These are phyloP conservation scores for Chlamydomonas sp. DNA, from an alignment of 139 green algal genomes.

Conservation along the genomic window DNA sequence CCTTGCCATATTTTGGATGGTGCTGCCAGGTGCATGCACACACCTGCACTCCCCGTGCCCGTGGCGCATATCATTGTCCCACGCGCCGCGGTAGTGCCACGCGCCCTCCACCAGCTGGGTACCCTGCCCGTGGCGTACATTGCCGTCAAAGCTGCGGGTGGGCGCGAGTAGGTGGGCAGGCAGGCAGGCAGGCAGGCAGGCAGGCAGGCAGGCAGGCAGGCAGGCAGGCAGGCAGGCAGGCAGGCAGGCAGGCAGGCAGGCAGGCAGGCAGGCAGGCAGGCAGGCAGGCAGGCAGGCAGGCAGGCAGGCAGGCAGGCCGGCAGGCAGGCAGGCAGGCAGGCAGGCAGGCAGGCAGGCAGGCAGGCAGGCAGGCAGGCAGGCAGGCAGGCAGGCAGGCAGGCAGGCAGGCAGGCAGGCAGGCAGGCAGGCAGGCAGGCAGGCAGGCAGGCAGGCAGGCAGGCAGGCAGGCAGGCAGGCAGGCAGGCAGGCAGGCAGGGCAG, in stretches of 20 bases:
- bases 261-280: neutral
- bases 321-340: neutral
- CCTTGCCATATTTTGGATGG: too few species aligned
- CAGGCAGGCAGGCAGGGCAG: neutral
- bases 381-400: neutral
- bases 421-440: neutral
- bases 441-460: neutral
- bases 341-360: neutral
- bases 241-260: neutral
- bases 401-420: neutral
- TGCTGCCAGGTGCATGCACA: too few species aligned
- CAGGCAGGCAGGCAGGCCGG: too few species aligned
- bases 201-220: too few species aligned
- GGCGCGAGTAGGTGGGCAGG: neutral
- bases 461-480: neutral
- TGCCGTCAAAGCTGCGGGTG: neutral
- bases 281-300: neutral
- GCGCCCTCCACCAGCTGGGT: neutral
- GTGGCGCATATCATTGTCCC: slow-evolving; percentile 7
- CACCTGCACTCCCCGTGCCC: slow-evolving; percentile 9
- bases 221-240: neutral
- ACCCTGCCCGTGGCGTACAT: neutral
- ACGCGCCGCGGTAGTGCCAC: slow-evolving; percentile 16
- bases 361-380: neutral
- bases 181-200: neutral